Percentiles rank a stretch among this genome's conserved stretches.
Evolutionary conservation across 2,329 filamentous ascomycete species (phyloP).

Genomic region (Cadophora sp.): DNA sequence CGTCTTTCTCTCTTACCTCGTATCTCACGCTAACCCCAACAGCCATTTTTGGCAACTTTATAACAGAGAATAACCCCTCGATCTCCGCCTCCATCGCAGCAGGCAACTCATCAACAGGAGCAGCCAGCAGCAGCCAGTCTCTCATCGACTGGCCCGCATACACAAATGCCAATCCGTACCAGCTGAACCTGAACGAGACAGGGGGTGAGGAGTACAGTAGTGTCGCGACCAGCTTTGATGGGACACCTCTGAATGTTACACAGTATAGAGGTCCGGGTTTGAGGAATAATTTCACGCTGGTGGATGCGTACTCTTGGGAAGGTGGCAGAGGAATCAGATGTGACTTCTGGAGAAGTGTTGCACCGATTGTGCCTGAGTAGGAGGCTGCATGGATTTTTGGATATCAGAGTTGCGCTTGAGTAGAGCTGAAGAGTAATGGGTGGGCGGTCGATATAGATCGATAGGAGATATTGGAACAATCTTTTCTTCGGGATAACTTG

Average conservation of each 20-base stretch:
- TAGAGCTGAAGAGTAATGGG: background rate
- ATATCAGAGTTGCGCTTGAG: background rate
- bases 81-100: conserved; percentile 20
- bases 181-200: conserved; percentile 32
- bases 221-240: background rate
- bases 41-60: conserved; percentile 31
- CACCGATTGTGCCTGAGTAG: conserved; percentile 21
- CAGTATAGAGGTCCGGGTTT: conserved; percentile 27
- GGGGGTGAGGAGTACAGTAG: conserved; percentile 23
- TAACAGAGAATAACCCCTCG: conserved; percentile 24
- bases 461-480: too few species aligned
- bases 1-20: background rate
- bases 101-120: background rate
- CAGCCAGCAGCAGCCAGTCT: conserved; percentile 3
- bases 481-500: too few species aligned
- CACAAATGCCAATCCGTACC: conserved; percentile 15
- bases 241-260: conserved; percentile 26
- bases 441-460: too few species aligned
- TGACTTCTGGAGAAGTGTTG: conserved; percentile 31
- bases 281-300: conserved; percentile 27
- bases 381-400: background rate
- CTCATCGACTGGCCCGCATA: conserved; percentile 23
- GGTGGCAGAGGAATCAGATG: conserved; percentile 31
- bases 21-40: background rate
- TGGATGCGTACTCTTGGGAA: conserved; percentile 31